These are phyloP conservation scores for Fusarium sp. DNA, from an alignment of 2,329 filamentous ascomycete genomes.

Conservation along the genomic window DNA sequence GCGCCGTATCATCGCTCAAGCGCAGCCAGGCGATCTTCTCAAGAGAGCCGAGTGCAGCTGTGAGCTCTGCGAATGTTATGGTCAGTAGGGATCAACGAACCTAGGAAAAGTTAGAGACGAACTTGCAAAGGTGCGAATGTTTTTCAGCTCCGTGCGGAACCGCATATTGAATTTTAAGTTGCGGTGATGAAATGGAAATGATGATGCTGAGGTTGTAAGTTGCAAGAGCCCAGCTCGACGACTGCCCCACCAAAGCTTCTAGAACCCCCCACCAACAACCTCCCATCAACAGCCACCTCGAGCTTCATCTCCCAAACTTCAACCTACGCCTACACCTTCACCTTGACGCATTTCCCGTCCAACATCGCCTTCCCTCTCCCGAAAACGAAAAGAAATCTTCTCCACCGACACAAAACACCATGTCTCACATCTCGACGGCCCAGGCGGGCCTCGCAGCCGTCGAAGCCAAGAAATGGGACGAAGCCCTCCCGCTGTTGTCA, in stretches of 20 bases:
- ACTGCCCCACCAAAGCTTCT: constrained; percentile 49
- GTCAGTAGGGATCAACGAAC: background rate
- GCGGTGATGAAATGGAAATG: constrained; percentile 2
- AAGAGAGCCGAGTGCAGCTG: constrained; percentile 71
- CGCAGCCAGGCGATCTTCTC: constrained; percentile 93
- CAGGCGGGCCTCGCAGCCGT: constrained; percentile 75
- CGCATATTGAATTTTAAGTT: constrained; percentile 61
- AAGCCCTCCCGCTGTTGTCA: constrained; percentile 77
- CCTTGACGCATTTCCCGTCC: background rate
- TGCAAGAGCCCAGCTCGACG: background rate
- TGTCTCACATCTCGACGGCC: constrained; percentile 65
- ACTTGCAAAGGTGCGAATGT: constrained; percentile 76
- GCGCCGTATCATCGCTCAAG: constrained; percentile 86
- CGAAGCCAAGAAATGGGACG: constrained; percentile 70
- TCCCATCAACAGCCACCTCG: background rate
- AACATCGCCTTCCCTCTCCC: background rate
- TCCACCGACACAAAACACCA: constrained; percentile 42
- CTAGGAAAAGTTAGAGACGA: constrained; percentile 12
- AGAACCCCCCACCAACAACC: constrained; percentile 42
- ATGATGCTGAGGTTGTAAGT: constrained; percentile 25
- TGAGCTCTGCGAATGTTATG: constrained; percentile 63
- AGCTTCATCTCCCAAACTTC: background rate
- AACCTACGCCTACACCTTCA: background rate
- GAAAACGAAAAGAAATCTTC: background rate
- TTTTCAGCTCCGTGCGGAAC: constrained; percentile 74